Conservation (phyloP, 169 alveolate genomes). For the Eimeria acervulina region DNA sequence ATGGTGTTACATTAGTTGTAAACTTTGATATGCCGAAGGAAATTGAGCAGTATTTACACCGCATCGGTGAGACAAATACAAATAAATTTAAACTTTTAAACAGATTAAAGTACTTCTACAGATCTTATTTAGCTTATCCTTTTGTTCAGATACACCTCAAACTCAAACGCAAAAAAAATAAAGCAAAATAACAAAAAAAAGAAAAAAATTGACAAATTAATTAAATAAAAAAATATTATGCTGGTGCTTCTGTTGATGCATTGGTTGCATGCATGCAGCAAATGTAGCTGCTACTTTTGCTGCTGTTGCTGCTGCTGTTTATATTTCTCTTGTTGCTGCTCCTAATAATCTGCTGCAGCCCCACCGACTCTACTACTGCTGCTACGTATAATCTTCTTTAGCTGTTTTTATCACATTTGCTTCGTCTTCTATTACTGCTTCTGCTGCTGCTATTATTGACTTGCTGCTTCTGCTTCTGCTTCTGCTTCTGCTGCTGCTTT, state of each 20-base stretch:
- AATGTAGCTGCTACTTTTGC: background rate
- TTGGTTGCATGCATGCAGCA: background rate
- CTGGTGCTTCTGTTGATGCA: too few species aligned
- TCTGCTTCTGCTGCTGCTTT: conserved; percentile 68
- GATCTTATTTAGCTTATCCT: background rate
- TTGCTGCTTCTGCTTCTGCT: background rate
- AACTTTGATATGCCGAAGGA: conserved; percentile 99
- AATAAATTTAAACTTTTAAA: background rate
- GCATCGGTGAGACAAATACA: conserved; percentile 90
- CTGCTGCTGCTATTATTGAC: background rate
- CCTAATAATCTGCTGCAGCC: conserved; percentile 92
- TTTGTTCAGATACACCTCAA: background rate
- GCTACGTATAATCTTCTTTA: background rate
- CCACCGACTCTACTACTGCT: background rate
- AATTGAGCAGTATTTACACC: conserved; percentile 96
- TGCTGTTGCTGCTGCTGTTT: background rate
- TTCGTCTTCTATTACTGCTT: background rate
- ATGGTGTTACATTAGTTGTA: conserved; percentile 97
- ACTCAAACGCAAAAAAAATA: background rate
- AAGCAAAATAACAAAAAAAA: too few species aligned
- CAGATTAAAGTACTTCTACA: too few species aligned
- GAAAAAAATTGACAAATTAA: too few species aligned
- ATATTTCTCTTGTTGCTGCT: conserved; percentile 2
- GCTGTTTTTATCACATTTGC: background rate
- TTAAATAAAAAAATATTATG: background rate